phyloP scores from a whole-genome alignment of 352 stramenopile species.

The Globisporangium middletonii region DNA sequence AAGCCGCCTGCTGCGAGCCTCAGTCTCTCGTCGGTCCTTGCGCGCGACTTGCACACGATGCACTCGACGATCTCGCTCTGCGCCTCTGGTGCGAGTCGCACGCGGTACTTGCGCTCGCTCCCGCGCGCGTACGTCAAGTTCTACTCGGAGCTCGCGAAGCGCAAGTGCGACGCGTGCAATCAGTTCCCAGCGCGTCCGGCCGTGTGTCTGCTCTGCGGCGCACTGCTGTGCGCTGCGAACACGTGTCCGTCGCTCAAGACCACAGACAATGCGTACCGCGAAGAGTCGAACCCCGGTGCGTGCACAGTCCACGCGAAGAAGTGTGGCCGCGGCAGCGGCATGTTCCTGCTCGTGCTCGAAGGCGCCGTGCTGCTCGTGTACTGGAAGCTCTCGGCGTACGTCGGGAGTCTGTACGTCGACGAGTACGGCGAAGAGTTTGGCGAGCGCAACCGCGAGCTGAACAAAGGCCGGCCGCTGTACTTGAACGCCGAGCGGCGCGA shows the following conservation, averaged over 20 bases:
- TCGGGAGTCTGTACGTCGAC: conserved; percentile 81
- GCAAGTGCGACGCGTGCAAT: conserved; percentile 63
- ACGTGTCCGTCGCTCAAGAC: conserved; percentile 69
- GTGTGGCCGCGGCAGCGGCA: conserved; percentile 70
- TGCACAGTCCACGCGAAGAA: conserved; percentile 85
- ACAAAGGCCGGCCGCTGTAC: conserved; percentile 77
- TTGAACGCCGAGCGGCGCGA: conserved; percentile 67
- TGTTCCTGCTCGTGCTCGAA: conserved; percentile 83
- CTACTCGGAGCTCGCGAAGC: conserved; percentile 79
- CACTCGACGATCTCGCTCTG: conserved; percentile 72
- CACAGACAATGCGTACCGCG: conserved; percentile 61
- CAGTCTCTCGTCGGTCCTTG: conserved; percentile 33
- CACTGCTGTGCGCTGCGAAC: conserved; percentile 73
- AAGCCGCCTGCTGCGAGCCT: conserved; percentile 17
- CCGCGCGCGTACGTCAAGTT: conserved; percentile 80
- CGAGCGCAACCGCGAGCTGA: conserved; percentile 74
- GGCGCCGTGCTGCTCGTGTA: conserved; percentile 82
- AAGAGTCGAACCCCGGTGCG: conserved; percentile 76
- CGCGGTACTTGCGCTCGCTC: conserved; percentile 61
- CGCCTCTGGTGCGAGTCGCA: conserved; percentile 58
- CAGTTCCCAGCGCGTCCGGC: conserved; percentile 77
- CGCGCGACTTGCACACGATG: conserved; percentile 70
- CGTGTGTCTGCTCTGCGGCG: conserved; percentile 81
- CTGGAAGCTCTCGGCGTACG: conserved; percentile 81
- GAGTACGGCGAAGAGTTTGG: conserved; percentile 87